Evolutionary conservation across 306 rosid species (phyloP).

Genomic region (Urtica urens): DNA sequence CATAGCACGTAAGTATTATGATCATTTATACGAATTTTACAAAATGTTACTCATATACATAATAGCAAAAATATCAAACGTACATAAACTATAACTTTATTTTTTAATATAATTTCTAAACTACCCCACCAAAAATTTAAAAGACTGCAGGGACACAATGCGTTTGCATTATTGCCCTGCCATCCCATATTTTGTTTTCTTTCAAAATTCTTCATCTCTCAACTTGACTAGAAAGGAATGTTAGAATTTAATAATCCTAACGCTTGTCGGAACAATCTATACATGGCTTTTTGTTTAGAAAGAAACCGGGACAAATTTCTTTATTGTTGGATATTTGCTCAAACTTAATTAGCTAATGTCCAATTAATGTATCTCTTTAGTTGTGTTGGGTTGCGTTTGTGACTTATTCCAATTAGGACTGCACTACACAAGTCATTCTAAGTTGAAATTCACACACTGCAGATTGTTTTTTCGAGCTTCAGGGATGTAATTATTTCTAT

Average conservation of each 20-base stretch:
- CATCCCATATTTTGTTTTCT: neutral
- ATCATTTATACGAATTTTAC: too few relatives aligned
- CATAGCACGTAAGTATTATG: too few relatives aligned
- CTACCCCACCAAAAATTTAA: conserved; percentile 13
- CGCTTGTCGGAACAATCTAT: neutral
- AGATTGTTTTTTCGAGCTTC: too few relatives aligned
- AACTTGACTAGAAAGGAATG: neutral
- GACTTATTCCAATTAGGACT: neutral
- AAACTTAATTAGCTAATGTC: neutral
- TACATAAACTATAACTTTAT: too few relatives aligned
- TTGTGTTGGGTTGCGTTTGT: neutral
- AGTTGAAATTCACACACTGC: too few relatives aligned
- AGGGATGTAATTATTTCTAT: too few relatives aligned
- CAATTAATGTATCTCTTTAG: neutral
- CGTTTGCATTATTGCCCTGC: neutral
- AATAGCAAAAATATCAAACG: too few relatives aligned
- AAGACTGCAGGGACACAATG: neutral
- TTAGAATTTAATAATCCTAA: neutral
- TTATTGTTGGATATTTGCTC: conserved; percentile 1
- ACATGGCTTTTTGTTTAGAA: neutral
- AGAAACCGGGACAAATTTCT: neutral
- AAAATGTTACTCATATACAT: too few relatives aligned
- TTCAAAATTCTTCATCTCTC: neutral
- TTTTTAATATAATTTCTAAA: too few relatives aligned
- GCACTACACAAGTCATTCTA: too few relatives aligned